Base-by-base conservation (phyloP, 306 rosid genomes). In the Glycine latifolia region DNA sequence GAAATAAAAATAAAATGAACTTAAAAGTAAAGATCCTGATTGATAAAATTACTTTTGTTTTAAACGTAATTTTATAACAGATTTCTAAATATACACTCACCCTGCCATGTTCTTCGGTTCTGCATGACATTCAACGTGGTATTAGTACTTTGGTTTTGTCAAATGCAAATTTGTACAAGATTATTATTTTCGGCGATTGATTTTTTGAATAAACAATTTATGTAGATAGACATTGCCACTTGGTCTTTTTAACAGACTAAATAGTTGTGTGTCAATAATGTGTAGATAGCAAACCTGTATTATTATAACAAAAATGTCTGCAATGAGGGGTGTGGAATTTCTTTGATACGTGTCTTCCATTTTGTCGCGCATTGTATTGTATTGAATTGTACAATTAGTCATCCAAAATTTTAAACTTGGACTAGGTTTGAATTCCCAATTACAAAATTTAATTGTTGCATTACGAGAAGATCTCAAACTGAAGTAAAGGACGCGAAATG, bases 221-320 rank as follows among this genome's bases (percentile, higher is more conserved):
- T 58, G 33, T 17, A 16, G 35, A 16, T 58, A n/a, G 16, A 58
- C 35, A 58, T 58, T 16, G 5, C 63, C 63, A 17, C 63, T 17
- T 16, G 63, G 11, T 58, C 3, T 58, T 8, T 17, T 60, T 60
- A 20, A 58, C n/a, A 60, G 7, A 60, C 41, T 26, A 60, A 20
- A 10, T 60, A 26, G 41, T 10, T 60, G 63, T 12, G 33, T 9
- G 67, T 26, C 41, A 62, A 31, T 31, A 62, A 33, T 31, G 44
- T 10, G 48, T 65, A 33, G 69, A 63, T 12, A 33, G 69, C 33
- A 67, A 68, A 44, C 11, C 9, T 16, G 58, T 11, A 47, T 20
- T 17, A 47, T 69, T 10, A 69, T 68, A 68, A 2, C 10, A 69
- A 71, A 70, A 70, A 20, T 26, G 17, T 70, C 10, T 70, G 44